Percentiles rank a stretch among this genome's conserved stretches.
Conservation (phyloP, 2,329 filamentous ascomycete genomes). For the Beauveria sp. region DNA sequence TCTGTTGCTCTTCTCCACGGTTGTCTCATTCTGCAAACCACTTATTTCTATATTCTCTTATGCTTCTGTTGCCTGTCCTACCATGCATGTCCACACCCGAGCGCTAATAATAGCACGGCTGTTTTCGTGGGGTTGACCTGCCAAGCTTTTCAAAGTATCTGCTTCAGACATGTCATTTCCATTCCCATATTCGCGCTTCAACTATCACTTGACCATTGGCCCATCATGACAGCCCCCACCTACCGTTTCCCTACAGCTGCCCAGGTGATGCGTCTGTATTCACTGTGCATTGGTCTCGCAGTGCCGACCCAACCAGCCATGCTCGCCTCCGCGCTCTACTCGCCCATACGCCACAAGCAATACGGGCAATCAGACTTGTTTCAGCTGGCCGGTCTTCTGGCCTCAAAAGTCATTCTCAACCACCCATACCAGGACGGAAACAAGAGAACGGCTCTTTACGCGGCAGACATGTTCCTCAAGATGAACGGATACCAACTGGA, state of each 20-base stretch:
- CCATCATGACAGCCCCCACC: background rate
- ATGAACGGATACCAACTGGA: slow-evolving; percentile 17
- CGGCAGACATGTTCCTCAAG: slow-evolving; percentile 17
- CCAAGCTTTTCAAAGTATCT: no score
- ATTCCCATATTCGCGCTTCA: no score
- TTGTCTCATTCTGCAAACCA: no score
- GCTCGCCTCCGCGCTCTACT: slow-evolving; percentile 15
- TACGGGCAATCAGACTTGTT: slow-evolving; percentile 17
- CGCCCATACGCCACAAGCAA: slow-evolving; percentile 12
- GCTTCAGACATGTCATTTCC: no score
- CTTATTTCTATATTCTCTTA: no score
- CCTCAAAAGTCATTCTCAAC: slow-evolving; percentile 17
- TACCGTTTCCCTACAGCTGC: slow-evolving; percentile 13
- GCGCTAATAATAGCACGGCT: no score
- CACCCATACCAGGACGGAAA: slow-evolving; percentile 18
- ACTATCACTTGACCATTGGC: no score
- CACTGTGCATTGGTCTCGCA: background rate
- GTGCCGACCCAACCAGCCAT: slow-evolving; percentile 13
- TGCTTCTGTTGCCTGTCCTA: no score
- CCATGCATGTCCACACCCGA: no score
- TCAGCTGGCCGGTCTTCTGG: slow-evolving; percentile 16
- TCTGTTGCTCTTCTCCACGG: no score
- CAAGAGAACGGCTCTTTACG: slow-evolving; percentile 15
- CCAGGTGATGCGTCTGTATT: slow-evolving; percentile 13
- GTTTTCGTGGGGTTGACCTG: no score